Conservation (phyloP, 2,329 filamentous ascomycete genomes). For the Parasarocladium wereldwijsianum region DNA sequence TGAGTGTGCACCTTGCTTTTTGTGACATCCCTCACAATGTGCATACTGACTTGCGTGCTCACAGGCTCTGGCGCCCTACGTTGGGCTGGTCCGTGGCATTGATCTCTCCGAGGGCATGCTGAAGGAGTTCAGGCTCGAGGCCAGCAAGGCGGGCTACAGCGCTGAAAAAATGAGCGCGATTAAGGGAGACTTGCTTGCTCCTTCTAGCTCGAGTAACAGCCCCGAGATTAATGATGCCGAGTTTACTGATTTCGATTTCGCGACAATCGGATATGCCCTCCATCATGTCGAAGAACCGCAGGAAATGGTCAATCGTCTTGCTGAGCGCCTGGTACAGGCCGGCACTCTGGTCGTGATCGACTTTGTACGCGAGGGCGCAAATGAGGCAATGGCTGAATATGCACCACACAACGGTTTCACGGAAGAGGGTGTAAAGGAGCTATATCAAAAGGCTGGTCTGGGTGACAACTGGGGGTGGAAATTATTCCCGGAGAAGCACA, state of each 20-base stretch:
- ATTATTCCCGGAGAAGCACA: slow-evolving; percentile 8
- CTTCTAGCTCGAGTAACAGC: slow-evolving; percentile 8
- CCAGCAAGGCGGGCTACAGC: slow-evolving; percentile 10
- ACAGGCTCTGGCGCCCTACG: slow-evolving; percentile 17
- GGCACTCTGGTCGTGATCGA: slow-evolving; percentile 19
- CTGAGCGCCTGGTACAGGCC: slow-evolving; percentile 13
- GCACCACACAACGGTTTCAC: slow-evolving; percentile 10
- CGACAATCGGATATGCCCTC: slow-evolving; percentile 19
- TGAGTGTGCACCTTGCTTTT: slow-evolving; percentile 5
- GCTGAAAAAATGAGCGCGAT: slow-evolving; percentile 15
- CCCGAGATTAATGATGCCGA: slow-evolving; percentile 9
- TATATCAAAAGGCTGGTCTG: slow-evolving; percentile 12
- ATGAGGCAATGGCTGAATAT: background rate
- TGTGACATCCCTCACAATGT: background rate
- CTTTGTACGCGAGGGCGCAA: slow-evolving; percentile 9
- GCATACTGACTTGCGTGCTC: background rate
- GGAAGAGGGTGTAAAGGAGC: slow-evolving; percentile 9
- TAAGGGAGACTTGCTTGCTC: slow-evolving; percentile 14
- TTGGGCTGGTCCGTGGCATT: slow-evolving; percentile 16
- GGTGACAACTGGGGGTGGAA: slow-evolving; percentile 13
- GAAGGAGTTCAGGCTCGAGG: slow-evolving; percentile 16
- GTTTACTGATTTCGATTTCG: slow-evolving; percentile 16
- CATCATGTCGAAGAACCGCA: slow-evolving; percentile 18
- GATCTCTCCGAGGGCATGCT: slow-evolving; percentile 19
- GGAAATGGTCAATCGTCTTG: slow-evolving; percentile 13